Evolutionary conservation across 1,284 basidiomycete genomes (phyloP), one percentile per base, ranked within the genome.

Genomic region (Serendipita sp.): DNA sequence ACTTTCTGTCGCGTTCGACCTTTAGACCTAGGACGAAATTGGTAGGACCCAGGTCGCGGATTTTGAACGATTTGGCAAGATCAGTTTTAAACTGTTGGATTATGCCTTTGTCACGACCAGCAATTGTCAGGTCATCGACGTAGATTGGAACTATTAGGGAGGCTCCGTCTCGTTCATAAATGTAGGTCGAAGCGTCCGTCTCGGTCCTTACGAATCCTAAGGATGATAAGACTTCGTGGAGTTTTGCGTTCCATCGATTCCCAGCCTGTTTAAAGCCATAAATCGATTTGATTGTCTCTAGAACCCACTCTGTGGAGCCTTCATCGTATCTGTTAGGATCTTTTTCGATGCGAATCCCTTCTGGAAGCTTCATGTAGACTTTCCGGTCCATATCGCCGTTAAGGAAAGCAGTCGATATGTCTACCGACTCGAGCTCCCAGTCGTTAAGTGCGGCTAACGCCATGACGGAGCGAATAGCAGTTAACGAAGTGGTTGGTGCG

Each of bases 401-500:
- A 1, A 70, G 65, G 63, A 68, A 70, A 0, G 68, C 70, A 6
- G 66, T 66, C 35, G 63, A 64, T n/a, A 71, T 64, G 44, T 71
- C 68, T 13, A 67, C 60, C 55, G 75, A 73, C 0, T 65, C 64
- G 4, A 70, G 34, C 15, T 65, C 65, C 61, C 72, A 68, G 58
- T 69, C 64, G 2, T 62, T 12, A 13, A 41, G 13, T 4, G 70
- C 70, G 1, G 70, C 70, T 0, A 71, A 58, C 0, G 73, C 66
- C 3, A 76, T 64, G 1, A 79, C 63, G 0, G 72, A 22, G 1
- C 74, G 67, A 0, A 78, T 64, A 0, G 74, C 72, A 15, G 74
- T 68, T 45, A 71, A 69, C 0, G 71, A 65, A 2, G 72, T 71
- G 0, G 78, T 74, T 0, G 76, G 76, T 1, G 75, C 72, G 65